Base-by-base conservation (phyloP, 495 filamentous ascomycete genomes). In the Halenospora varia region DNA sequence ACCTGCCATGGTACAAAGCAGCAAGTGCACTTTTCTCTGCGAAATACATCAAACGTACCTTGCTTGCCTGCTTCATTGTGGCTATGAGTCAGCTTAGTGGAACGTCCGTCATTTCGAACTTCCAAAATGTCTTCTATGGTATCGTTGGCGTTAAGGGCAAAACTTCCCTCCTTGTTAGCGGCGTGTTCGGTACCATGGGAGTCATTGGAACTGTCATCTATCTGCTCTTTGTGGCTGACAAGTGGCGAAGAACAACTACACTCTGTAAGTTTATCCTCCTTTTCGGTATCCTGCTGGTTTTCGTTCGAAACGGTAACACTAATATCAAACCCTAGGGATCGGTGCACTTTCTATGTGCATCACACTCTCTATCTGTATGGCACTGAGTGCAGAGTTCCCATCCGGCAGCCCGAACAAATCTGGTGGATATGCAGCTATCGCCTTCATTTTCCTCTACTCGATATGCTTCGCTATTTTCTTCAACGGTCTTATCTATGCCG, bases 401-500 rank as follows among this genome's bases (percentile, higher is more conserved):
- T 1, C 17, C 10, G 53, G 56, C 8, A n/a, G n/a, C n/a, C 47
- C 35, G 45, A 55, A 52, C 35, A 18, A 23, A 13, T 13, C 47
- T 10, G 54, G 58, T 8, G 35, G 48, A 2, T 24, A 25, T 0
- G 62, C 45, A 0, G 53, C 25, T 0, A 58, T 61, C 9, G 62
- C 58, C 10, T 64, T 64, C 48, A 61, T 64, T 18, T 64, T 61
- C 50, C 53, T 64, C 23, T 61, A 54, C 54, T 64, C 57, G 15
- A 47, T 49, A 13, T 13, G n/a, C 15, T 64, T 61, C 58, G 66
- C 65, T 1, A 48, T 71, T 25, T 68, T 70, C 56, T 68, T 73
- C 65, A 67, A 70, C 51, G 53, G 60, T 1, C 68, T 56, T 6
- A 44, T 66, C 17, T 69, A 59, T 40, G 60, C 66, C 11, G 56